phyloP scores from a whole-genome alignment of 306 rosid genomes.

The Oemleria cerasiformis region DNA sequence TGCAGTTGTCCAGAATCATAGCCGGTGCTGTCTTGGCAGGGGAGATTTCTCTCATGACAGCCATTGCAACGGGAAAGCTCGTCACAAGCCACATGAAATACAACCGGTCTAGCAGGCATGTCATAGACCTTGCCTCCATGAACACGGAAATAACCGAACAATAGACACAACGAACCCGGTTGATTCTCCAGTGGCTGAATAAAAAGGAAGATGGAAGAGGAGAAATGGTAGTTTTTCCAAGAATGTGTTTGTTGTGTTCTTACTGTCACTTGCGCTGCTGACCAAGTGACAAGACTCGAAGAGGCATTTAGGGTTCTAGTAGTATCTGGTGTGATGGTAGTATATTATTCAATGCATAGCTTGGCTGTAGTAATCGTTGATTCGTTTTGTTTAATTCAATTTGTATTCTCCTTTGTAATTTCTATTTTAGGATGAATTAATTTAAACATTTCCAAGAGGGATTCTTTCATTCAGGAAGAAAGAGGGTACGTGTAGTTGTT shows the following conservation, averaged over 20 bases:
- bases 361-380: constrained; percentile 13
- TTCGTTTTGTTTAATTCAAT: neutral
- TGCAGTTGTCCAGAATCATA: constrained; percentile 27
- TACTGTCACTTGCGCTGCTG: neutral
- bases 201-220: neutral
- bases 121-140: constrained; percentile 6
- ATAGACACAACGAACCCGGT: neutral
- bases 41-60: constrained; percentile 31
- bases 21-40: constrained; percentile 29
- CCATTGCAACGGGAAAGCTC: constrained; percentile 29
- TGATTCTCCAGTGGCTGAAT: neutral
- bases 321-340: neutral
- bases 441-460: neutral
- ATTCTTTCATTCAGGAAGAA: neutral
- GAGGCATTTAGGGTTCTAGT: too few relatives aligned
- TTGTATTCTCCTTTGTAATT: neutral
- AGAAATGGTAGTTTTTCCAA: neutral
- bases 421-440: neutral
- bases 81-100: constrained; percentile 32
- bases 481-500: too few relatives aligned
- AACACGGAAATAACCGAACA: neutral
- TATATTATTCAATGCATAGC: neutral
- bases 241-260: neutral
- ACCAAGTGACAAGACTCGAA: neutral
- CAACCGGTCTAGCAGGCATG: constrained; percentile 30